phyloP scores from a whole-genome alignment of 2,329 filamentous ascomycete species.

The Phoma sp. region DNA sequence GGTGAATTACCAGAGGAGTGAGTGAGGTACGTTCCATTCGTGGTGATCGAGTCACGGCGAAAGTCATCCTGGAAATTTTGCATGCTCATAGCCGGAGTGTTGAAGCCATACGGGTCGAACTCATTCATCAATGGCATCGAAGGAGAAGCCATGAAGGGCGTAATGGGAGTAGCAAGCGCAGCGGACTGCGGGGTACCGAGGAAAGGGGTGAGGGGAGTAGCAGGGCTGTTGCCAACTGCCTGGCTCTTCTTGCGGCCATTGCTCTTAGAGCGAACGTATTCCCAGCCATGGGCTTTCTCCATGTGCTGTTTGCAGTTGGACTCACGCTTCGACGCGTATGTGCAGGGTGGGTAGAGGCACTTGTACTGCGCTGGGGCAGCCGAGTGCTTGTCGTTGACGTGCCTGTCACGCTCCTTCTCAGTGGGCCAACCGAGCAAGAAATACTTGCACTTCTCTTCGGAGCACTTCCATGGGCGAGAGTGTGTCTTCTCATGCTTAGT shows the following conservation, averaged over 20 bases:
- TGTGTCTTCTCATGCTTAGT: conserved; percentile 99
- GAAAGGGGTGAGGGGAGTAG: conserved; percentile 46
- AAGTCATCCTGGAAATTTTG: conserved; percentile 41
- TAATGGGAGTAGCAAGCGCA: conserved; percentile 44
- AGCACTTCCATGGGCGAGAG: conserved; percentile 94
- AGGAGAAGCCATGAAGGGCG: conserved; percentile 51
- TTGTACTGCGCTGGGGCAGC: conserved; percentile 78
- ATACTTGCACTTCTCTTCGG: conserved; percentile 83
- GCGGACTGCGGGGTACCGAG: conserved; percentile 45
- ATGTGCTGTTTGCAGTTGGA: conserved; percentile 99
- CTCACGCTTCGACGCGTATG: conserved; percentile 93
- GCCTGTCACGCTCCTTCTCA: conserved; percentile 95
- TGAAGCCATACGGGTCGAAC: conserved; percentile 41
- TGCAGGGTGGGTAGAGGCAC: conserved; percentile 82
- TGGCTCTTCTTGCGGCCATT: conserved; percentile 64
- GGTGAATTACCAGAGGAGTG: conserved; percentile 51
- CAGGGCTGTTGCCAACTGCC: conserved; percentile 31
- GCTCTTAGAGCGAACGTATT: conserved; percentile 90
- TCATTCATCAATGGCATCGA: conserved; percentile 46
- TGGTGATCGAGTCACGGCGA: conserved; percentile 47
- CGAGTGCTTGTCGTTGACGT: conserved; percentile 96
- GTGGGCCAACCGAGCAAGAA: conserved; percentile 91
- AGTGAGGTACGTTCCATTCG: conserved; percentile 45
- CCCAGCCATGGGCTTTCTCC: conserved; percentile 94
- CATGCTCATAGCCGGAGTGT: conserved; percentile 40